Evolutionary conservation across 2,329 filamentous ascomycete species (phyloP).

Genomic region (Pseudocercospora ulei): DNA sequence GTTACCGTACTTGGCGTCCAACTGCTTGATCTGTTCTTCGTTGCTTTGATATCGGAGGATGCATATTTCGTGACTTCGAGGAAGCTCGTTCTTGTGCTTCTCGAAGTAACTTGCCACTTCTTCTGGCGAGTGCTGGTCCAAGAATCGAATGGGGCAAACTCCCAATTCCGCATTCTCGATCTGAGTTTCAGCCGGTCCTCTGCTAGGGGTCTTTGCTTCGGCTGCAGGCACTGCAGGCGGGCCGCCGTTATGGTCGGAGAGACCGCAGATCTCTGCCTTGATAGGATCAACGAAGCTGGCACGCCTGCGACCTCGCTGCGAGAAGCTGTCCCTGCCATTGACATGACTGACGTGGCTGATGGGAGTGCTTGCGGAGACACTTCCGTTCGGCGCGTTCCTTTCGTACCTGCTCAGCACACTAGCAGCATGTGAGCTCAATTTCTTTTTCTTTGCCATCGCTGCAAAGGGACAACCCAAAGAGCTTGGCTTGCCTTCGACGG

Average conservation of each 20-base stretch:
- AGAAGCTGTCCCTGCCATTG: slow-evolving; percentile 41
- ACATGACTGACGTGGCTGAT: slow-evolving; percentile 28
- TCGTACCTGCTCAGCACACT: slow-evolving; percentile 37
- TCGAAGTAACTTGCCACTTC: slow-evolving; percentile 91
- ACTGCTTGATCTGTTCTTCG: slow-evolving; percentile 70
- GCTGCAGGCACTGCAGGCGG: slow-evolving; percentile 14
- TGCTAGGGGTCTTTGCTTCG: slow-evolving; percentile 10
- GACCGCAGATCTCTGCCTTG: slow-evolving; percentile 34
- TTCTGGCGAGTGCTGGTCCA: slow-evolving; percentile 85
- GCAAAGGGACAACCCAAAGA: slow-evolving; percentile 74
- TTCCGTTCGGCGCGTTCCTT: slow-evolving; percentile 15
- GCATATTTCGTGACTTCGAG: slow-evolving; percentile 86
- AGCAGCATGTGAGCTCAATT: slow-evolving; percentile 34
- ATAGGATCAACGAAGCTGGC: slow-evolving; percentile 32
- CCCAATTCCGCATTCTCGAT: slow-evolving; percentile 34
- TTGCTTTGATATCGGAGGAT: slow-evolving; percentile 82
- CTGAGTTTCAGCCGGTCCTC: slow-evolving; percentile 14
- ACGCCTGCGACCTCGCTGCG: slow-evolving; percentile 25
- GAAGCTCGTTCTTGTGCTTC: slow-evolving; percentile 88
- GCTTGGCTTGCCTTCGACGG: slow-evolving; percentile 70
- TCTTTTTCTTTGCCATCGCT: slow-evolving; percentile 39
- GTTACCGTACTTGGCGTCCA: slow-evolving; percentile 90
- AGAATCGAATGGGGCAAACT: slow-evolving; percentile 84
- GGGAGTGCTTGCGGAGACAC: slow-evolving; percentile 25
- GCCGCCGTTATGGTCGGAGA: slow-evolving; percentile 26